Evolutionary conservation across 2,329 filamentous ascomycete genomes (phyloP), one percentile per base, ranked within the genome.

Genomic region (Neopestalotiopsis rosae): DNA sequence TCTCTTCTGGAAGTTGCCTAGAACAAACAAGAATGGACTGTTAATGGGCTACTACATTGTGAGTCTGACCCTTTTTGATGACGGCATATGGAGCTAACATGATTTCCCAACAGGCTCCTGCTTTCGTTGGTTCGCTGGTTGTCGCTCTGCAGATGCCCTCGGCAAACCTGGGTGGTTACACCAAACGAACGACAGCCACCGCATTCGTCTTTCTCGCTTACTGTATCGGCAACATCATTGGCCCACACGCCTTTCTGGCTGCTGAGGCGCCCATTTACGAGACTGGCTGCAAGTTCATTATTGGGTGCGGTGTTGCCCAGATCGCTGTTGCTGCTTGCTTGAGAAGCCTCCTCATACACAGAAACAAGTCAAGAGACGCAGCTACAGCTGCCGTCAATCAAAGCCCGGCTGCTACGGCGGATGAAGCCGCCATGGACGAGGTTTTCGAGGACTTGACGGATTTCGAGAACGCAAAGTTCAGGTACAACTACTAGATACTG

Each of bases 131-230:
- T 0, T 85, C 85, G 1, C 76, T 89, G 7, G 86, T 88, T 0
- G 78, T 89, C 0, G 85, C 86, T 0, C 79, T 89, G 40, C 87
- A 87, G 70, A 81, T 87, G 76, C 85, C 85, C 0, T 82, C 84
- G 0, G 78, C 81, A 4, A 87, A 86, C 34, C 72, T 86, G 0
- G 84, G 80, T 2, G 84, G 84, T 2, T 85, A 85, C 70, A 85
- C 84, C 1, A 85, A 85, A 72, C 81, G 83, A 32, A 84, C 83
- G 3, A 74, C 85, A 56, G 82, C 81, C 13, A 82, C 79, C 17
- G 82, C 82, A 3, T 80, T 83, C 52, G 82, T 83, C 0, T 84
- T 86, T 66, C 77, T 83, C 6, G 82, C 78, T 1, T 86, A 85
- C 72, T 85, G 83, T 66, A 81, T 83, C 2, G 84, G 83, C n/a